Base-by-base conservation (phyloP, 306 rosid genomes). In the Medicago lupulina region DNA sequence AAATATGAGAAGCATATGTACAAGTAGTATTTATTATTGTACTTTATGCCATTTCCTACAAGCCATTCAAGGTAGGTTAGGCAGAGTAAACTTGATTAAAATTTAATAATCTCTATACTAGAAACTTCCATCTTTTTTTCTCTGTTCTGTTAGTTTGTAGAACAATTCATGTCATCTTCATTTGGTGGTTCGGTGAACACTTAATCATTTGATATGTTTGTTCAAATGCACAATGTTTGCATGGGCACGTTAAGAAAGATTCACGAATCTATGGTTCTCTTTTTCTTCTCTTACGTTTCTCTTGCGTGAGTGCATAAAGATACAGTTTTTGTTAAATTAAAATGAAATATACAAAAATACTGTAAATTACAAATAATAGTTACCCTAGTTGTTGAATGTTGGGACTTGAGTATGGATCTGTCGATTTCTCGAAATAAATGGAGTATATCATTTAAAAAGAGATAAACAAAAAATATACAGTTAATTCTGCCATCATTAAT, bases 181-280 rank as follows among this genome's bases (percentile, higher is more conserved):
- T 79, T 79, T 76, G 40, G 17, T 47, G 9, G 83, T 80, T 86
- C 84, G 92, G 90, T 84, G 76, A 81, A 63, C 1, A 53, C 36
- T 67, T 57, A 76, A 81, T 80, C 91, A 89, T 87, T 87, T 81
- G 79, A 86, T 78, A 80, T 78, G 46, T 71, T 70, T 86, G 88
- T 74, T 64, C 62, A 70, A 67, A 64, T 58, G 82, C 85, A 63
- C 79, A 63, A 38, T 51, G 43, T 75, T 82, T 82, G 81, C 87
- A 79, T 86, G 83, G 50, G 28, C 10, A 21, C 43, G 9, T 59
- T 59, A 25, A 11, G 64, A 19, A 73, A 57, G 47, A 73, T 49
- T 83, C 80, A 78, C 40, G 28, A 73, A 68, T 82, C 77, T 60
- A 68, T 53, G 59, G 10, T 53, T 53, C 5, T 53, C 12, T 53